A percentile compares a stretch with the other conserved stretches of the same genome.
Conservation (phyloP, 2,329 filamentous ascomycete genomes). For the Botrytis pseudocinerea region DNA sequence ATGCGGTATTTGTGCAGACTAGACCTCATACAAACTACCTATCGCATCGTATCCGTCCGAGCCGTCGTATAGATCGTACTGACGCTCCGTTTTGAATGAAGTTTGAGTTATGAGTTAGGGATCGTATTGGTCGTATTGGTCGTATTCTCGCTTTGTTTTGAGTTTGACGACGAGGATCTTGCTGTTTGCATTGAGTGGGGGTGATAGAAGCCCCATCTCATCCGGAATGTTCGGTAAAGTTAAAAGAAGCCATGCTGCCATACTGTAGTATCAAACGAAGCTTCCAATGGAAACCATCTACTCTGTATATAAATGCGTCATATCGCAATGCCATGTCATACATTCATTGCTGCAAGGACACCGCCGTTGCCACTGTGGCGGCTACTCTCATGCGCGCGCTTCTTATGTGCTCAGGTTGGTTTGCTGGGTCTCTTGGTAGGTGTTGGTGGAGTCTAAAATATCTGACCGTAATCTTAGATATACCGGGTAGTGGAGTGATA, state of each 20-base stretch:
- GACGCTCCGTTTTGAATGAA: not conserved
- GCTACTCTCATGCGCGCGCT: not conserved
- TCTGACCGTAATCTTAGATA: no score
- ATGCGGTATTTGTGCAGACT: not conserved
- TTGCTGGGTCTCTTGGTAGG: not conserved
- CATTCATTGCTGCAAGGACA: not conserved
- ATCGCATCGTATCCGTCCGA: not conserved
- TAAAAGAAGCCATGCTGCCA: not conserved
- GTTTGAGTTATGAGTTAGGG: not conserved
- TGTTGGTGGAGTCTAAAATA: not conserved
- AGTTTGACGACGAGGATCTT: not conserved
- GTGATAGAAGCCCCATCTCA: not conserved
- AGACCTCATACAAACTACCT: not conserved
- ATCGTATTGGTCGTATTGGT: not conserved
- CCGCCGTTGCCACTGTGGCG: not conserved
- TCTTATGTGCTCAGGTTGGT: not conserved
- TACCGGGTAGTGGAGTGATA: no score
- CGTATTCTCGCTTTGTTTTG: not conserved
- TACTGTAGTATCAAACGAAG: not conserved
- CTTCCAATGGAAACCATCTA: not conserved
- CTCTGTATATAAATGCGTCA: not conserved
- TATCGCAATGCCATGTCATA: not conserved
- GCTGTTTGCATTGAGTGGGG: not conserved
- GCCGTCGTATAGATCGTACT: not conserved
- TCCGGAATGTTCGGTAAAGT: not conserved